These are phyloP conservation scores for Chrysosporium keratinophilum DNA, from an alignment of 2,329 filamentous ascomycete genomes.

Conservation along the genomic window DNA sequence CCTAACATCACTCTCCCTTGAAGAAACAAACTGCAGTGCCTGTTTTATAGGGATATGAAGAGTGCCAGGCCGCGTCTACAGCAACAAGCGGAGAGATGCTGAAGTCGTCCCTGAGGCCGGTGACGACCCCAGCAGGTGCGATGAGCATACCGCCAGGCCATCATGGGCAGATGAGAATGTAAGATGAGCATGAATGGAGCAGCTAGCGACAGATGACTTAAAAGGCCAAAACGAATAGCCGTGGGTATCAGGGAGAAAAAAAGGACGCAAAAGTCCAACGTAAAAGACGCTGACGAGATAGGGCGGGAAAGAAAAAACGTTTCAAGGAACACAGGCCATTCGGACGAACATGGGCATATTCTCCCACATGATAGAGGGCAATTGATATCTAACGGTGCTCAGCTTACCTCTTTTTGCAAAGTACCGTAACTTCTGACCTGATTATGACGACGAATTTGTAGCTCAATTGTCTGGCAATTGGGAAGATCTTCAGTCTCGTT, in stretches of 20 bases:
- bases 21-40: not conserved
- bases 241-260: not conserved
- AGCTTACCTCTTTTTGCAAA: conserved; percentile 2
- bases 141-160: not conserved
- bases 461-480: not conserved
- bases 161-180: not conserved
- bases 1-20: not conserved
- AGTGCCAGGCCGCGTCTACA: not conserved
- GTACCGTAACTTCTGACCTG: not conserved
- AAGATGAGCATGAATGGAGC: not conserved
- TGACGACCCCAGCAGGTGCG: conserved; percentile 1
- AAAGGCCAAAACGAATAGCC: not conserved
- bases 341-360: conserved; percentile 2
- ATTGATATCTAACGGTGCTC: not conserved
- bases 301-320: not conserved
- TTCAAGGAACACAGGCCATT: not conserved
- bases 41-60: not conserved
- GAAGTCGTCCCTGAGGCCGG: not conserved
- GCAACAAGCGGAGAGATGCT: not conserved
- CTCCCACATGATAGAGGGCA: not conserved
- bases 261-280: not conserved
- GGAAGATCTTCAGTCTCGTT: not conserved
- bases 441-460: not conserved
- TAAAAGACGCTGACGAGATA: not conserved
- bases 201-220: not conserved